Evolutionary conservation across 495 filamentous ascomycete genomes (phyloP).

Genomic region (Aspergillus campestris): DNA sequence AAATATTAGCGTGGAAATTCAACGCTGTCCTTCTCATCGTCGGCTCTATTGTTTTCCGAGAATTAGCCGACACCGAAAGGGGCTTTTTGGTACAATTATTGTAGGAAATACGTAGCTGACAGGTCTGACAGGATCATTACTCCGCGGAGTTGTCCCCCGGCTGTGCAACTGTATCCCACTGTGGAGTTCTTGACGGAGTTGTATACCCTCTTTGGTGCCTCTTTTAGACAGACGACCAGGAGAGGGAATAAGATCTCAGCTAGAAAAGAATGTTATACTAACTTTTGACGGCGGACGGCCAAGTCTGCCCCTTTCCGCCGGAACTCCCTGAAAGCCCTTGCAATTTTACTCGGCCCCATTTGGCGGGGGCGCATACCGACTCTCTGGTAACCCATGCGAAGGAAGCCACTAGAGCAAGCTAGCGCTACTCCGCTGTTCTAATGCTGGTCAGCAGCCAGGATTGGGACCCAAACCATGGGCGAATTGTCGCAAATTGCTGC

Average conservation of each 20-base stretch:
- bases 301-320: background rate
- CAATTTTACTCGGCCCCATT: background rate
- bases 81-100: background rate
- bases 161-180: too few relatives aligned
- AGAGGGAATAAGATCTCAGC: background rate
- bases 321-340: background rate
- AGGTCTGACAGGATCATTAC: background rate
- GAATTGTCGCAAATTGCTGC: too few relatives aligned
- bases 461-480: background rate
- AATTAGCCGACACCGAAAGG: too few relatives aligned
- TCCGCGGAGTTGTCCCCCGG: background rate
- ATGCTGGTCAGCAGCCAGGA: background rate
- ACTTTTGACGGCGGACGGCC: too few relatives aligned
- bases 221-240: too few relatives aligned
- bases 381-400: constrained; percentile 11
- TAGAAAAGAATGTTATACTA: too few relatives aligned
- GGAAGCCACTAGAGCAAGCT: constrained; percentile 5
- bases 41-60: too few relatives aligned
- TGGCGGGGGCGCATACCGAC: constrained; percentile 2
- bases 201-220: too few relatives aligned
- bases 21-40: too few relatives aligned
- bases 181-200: too few relatives aligned
- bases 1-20: too few relatives aligned
- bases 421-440: background rate
- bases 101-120: background rate